Evolutionary conservation across 768 basidiomycete genomes (phyloP).

Genomic region (Ephemerocybe angulata): DNA sequence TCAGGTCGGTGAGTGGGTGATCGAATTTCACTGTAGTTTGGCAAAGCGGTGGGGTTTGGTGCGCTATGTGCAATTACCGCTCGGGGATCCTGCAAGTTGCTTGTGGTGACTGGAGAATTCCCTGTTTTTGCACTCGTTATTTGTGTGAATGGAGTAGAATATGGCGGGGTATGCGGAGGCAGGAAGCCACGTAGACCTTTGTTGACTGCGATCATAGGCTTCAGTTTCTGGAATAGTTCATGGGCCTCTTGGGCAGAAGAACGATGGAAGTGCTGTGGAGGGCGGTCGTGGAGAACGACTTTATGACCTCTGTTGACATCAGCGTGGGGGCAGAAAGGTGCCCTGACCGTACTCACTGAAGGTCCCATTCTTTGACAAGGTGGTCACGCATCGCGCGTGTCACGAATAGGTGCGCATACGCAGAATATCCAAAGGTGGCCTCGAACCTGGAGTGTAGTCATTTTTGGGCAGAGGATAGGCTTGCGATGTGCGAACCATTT

Average conservation of each 20-base stretch:
- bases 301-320: conserved; percentile 62
- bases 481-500: conserved; percentile 48
- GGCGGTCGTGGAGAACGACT: conserved; percentile 83
- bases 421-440: conserved; percentile 66
- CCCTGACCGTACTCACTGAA: conserved; percentile 54
- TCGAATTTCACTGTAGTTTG: conserved; percentile 31
- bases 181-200: conserved; percentile 46
- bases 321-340: neutral
- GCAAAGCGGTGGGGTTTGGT: conserved; percentile 8
- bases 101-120: neutral
- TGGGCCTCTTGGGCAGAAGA: conserved; percentile 70
- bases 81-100: neutral
- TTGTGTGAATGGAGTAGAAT: conserved; percentile 61
- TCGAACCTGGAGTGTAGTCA: conserved; percentile 66
- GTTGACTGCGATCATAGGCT: conserved; percentile 31
- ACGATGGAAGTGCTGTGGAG: conserved; percentile 78
- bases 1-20: conserved; percentile 57
- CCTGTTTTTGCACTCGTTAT: conserved; percentile 17
- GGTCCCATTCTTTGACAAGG: conserved; percentile 67
- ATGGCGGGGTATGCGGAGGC: conserved; percentile 47
- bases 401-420: conserved; percentile 91
- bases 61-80: too few relatives aligned
- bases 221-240: conserved; percentile 55
- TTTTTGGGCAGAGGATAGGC: neutral
- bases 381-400: conserved; percentile 80